phyloP scores from a whole-genome alignment of 129 eudicot species.

The Rutidosis leptorrhynchoides region DNA sequence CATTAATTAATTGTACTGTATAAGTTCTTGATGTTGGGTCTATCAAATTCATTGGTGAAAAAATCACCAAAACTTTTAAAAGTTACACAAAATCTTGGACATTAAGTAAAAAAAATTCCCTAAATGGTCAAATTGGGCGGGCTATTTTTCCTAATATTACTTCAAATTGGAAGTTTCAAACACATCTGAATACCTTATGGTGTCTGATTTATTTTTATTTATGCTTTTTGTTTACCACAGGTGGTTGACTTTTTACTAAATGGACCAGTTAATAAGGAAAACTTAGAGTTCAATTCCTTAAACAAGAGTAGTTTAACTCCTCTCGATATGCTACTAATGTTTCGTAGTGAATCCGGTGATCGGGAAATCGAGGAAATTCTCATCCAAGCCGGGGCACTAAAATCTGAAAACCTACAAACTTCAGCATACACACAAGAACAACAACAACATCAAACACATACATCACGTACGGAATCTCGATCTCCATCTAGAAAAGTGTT shows the following conservation, averaged over 20 bases:
- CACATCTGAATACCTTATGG: too few species aligned
- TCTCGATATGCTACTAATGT: conserved; percentile 32
- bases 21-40: too few species aligned
- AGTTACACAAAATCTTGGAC: background rate
- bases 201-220: too few species aligned
- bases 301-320: conserved; percentile 33
- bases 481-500: conserved; percentile 1
- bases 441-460: conserved; percentile 2
- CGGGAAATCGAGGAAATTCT: conserved; percentile 30
- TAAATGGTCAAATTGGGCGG: too few species aligned
- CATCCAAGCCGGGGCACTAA: conserved; percentile 26
- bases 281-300: conserved; percentile 27
- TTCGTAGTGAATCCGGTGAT: conserved; percentile 33
- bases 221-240: background rate
- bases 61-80: too few species aligned
- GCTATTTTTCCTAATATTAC: too few species aligned
- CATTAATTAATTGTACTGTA: too few species aligned
- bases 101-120: too few species aligned
- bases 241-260: conserved; percentile 33
- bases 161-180: too few species aligned
- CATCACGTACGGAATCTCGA: background rate
- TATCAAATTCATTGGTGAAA: too few species aligned
- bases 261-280: conserved; percentile 18
- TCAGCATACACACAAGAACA: background rate
- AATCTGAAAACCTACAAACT: conserved; percentile 12